Percentiles rank a stretch among this genome's conserved stretches.
Evolutionary conservation across 805 yeast genomes (phyloP).

Genomic region (Blastobotrys peoriensis): DNA sequence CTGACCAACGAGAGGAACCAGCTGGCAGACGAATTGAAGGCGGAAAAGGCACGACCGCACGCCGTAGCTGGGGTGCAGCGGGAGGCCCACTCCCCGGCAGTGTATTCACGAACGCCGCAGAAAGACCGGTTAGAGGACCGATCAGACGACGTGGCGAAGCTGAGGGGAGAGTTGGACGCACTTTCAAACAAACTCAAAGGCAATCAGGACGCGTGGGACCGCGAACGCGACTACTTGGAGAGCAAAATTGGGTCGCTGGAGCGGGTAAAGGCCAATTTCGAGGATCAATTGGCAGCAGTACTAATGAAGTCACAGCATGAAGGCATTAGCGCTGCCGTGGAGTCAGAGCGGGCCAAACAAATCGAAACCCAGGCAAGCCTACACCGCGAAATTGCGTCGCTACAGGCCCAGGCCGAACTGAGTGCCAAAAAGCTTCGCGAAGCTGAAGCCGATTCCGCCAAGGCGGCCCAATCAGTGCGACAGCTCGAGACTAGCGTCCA

Average conservation of each 20-base stretch:
- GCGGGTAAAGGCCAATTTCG: constrained; percentile 11
- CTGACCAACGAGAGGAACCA: constrained; percentile 14
- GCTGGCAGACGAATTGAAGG: constrained; percentile 12
- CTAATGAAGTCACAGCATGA: constrained; percentile 22
- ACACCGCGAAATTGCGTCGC: constrained; percentile 26
- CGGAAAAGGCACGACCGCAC: constrained; percentile 5
- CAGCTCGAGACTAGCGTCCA: constrained; percentile 10
- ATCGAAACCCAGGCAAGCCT: constrained; percentile 25
- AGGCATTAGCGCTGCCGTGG: constrained; percentile 23
- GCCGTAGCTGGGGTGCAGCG: constrained; percentile 2
- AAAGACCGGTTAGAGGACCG: constrained; percentile 19
- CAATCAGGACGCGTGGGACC: constrained; percentile 14
- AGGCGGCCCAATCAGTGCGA: constrained; percentile 1
- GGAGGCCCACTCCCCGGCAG: constrained; percentile 15
- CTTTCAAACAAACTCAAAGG: constrained; percentile 22
- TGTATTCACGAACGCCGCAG: neutral
- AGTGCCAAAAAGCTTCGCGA: constrained; percentile 29
- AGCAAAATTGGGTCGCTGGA: constrained; percentile 14
- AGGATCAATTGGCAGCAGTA: constrained; percentile 13
- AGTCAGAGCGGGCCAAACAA: constrained; percentile 28
- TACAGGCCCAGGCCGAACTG: constrained; percentile 20
- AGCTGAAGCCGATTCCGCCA: constrained; percentile 16
- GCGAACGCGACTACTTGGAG: constrained; percentile 11
- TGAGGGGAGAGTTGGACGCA: constrained; percentile 15
- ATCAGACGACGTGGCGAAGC: constrained; percentile 31